phyloP scores from a whole-genome alignment of 2,329 filamentous ascomycete species.

The Scolecobasidium constrictum region DNA sequence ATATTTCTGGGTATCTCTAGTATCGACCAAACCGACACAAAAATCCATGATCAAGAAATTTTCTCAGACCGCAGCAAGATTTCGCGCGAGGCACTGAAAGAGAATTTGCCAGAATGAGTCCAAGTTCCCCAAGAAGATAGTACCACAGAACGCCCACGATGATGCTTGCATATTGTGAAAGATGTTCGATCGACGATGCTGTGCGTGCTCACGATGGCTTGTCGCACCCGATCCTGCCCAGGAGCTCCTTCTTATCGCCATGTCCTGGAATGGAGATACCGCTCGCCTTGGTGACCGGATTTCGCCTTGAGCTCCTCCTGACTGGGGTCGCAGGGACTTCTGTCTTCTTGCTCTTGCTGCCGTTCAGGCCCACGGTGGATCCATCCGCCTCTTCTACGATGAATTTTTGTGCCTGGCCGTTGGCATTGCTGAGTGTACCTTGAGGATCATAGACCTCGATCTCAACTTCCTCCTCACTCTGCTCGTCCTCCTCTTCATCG shows the following conservation, averaged over 20 bases:
- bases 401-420: constrained; percentile 17
- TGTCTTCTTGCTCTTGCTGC: background rate
- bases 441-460: constrained; percentile 17
- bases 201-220: constrained; percentile 37
- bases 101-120: too few relatives aligned
- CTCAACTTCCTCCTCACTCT: constrained; percentile 17
- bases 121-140: too few relatives aligned
- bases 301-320: constrained; percentile 18
- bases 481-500: constrained; percentile 34
- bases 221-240: constrained; percentile 74
- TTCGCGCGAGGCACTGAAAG: too few relatives aligned
- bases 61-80: too few relatives aligned
- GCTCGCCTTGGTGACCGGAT: constrained; percentile 30
- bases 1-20: too few relatives aligned
- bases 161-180: too few relatives aligned
- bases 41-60: too few relatives aligned
- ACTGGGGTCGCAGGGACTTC: background rate
- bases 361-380: constrained; percentile 44
- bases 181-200: too few relatives aligned
- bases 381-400: constrained; percentile 68
- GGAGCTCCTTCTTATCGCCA: constrained; percentile 68
- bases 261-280: constrained; percentile 56
- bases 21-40: too few relatives aligned
- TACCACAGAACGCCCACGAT: too few relatives aligned
- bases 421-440: background rate